These are phyloP conservation scores for Mortierella sp. DNA, from an alignment of 371 early-diverging fungal species.

Conservation along the genomic window DNA sequence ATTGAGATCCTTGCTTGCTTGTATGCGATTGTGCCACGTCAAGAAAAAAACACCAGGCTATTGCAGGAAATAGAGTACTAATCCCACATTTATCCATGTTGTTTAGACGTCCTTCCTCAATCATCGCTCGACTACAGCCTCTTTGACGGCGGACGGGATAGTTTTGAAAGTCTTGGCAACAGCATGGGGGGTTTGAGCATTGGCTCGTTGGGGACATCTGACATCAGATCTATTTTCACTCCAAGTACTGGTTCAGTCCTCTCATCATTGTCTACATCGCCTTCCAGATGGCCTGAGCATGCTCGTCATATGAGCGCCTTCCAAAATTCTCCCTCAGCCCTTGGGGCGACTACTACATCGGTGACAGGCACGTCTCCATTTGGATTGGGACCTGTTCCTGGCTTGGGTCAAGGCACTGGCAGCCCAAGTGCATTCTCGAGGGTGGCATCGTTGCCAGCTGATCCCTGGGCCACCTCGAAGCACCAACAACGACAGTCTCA, in stretches of 20 bases:
- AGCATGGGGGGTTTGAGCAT: slow-evolving; percentile 1
- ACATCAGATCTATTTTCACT: slow-evolving; percentile 39
- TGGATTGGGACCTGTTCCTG: slow-evolving; percentile 22
- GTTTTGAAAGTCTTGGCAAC: slow-evolving; percentile 15
- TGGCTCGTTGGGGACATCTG: slow-evolving; percentile 20
- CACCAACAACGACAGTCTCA: slow-evolving; percentile 27
- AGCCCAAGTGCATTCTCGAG: slow-evolving; percentile 14
- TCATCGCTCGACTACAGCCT: slow-evolving; percentile 38
- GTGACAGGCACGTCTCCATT: slow-evolving; percentile 12
- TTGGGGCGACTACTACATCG: slow-evolving; percentile 3
- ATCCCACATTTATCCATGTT: not conserved
- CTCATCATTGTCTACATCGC: slow-evolving; percentile 26
- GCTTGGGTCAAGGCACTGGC: slow-evolving; percentile 18
- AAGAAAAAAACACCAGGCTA: no score
- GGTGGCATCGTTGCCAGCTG: slow-evolving; percentile 29
- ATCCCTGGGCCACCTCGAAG: slow-evolving; percentile 35
- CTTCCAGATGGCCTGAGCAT: slow-evolving; percentile 47
- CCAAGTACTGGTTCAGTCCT: slow-evolving; percentile 12
- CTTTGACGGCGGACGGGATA: slow-evolving; percentile 31
- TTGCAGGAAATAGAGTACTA: not conserved
- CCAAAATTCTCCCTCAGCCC: slow-evolving; percentile 20
- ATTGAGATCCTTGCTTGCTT: not conserved
- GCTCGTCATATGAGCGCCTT: slow-evolving; percentile 34
- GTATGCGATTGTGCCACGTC: not conserved
- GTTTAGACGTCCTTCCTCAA: slow-evolving; percentile 9